Conservation (phyloP, 2,329 filamentous ascomycete species). For the Domatiomyces globalis region DNA sequence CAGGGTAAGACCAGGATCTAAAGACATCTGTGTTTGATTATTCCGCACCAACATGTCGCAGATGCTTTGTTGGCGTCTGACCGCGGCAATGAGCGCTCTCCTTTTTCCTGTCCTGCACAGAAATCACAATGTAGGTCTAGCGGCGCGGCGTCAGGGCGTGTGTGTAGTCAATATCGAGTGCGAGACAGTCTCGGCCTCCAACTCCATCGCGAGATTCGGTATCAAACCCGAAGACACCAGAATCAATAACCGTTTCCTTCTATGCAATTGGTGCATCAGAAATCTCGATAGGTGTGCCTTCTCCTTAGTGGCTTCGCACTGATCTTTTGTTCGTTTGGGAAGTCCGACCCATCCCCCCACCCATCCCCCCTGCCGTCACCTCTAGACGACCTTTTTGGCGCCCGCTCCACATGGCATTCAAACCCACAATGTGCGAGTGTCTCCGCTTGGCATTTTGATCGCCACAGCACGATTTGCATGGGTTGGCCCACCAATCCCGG, state of each 20-base stretch:
- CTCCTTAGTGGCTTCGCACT: too few species aligned
- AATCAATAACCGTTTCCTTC: neutral
- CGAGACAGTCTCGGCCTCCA: neutral
- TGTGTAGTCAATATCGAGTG: neutral
- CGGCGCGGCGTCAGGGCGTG: neutral
- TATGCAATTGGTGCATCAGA: neutral
- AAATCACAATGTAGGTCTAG: neutral
- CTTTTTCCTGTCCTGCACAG: neutral
- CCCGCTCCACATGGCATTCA: neutral
- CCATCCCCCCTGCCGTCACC: neutral
- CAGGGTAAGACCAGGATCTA: neutral
- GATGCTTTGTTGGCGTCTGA: neutral
- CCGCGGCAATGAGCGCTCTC: neutral
- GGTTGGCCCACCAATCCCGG: neutral
- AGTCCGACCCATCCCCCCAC: neutral
- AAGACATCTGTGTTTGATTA: neutral
- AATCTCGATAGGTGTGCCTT: neutral
- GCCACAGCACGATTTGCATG: neutral
- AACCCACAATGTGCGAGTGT: neutral
- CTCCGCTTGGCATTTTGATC: neutral
- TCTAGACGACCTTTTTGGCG: neutral
- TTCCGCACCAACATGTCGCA: neutral
- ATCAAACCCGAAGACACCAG: too few species aligned
- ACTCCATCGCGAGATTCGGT: neutral
- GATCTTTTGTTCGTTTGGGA: neutral